A percentile compares a stretch with the other conserved stretches of the same genome.
Conservation (phyloP, 768 basidiomycete genomes). For the Phylloporus scabripes region DNA sequence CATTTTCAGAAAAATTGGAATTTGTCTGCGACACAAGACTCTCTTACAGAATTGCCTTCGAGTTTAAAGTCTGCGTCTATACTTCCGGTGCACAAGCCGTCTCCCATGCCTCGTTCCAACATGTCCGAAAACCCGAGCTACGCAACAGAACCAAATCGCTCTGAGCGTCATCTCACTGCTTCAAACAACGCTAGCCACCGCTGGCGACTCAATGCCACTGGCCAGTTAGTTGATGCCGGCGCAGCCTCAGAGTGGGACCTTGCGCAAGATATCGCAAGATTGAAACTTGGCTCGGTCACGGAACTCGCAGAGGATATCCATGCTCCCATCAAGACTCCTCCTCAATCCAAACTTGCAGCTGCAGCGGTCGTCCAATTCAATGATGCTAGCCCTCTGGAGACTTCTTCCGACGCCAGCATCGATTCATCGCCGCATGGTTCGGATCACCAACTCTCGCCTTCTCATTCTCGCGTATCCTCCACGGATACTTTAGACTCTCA, state of each 20-base stretch:
- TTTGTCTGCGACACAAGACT: slow-evolving; percentile 37
- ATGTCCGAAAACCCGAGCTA: slow-evolving; percentile 20
- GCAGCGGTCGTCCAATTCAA: slow-evolving; percentile 50
- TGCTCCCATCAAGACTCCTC: slow-evolving; percentile 56
- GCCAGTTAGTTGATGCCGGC: slow-evolving; percentile 55
- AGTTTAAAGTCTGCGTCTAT: slow-evolving; percentile 29
- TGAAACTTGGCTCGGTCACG: slow-evolving; percentile 57
- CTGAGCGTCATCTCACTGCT: slow-evolving; percentile 37
- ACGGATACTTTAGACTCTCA: slow-evolving; percentile 66
- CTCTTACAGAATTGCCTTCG: slow-evolving; percentile 32
- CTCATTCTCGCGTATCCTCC: slow-evolving; percentile 81
- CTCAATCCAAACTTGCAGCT: slow-evolving; percentile 55
- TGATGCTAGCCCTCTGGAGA: slow-evolving; percentile 68
- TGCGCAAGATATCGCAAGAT: slow-evolving; percentile 64
- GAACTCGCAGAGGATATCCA: slow-evolving; percentile 48
- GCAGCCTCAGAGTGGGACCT: slow-evolving; percentile 62
- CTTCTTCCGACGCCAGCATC: slow-evolving; percentile 63
- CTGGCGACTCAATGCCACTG: slow-evolving; percentile 62
- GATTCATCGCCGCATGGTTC: slow-evolving; percentile 68
- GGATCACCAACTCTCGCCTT: slow-evolving; percentile 59
- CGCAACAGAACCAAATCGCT: slow-evolving; percentile 21
- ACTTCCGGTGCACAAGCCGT: slow-evolving; percentile 35
- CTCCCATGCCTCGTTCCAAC: slow-evolving; percentile 45
- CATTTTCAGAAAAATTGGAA: slow-evolving; percentile 42
- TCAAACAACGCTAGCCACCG: slow-evolving; percentile 38